Base-by-base conservation (phyloP, 805 yeast genomes). In the Nakazawaea anatomiae region DNA sequence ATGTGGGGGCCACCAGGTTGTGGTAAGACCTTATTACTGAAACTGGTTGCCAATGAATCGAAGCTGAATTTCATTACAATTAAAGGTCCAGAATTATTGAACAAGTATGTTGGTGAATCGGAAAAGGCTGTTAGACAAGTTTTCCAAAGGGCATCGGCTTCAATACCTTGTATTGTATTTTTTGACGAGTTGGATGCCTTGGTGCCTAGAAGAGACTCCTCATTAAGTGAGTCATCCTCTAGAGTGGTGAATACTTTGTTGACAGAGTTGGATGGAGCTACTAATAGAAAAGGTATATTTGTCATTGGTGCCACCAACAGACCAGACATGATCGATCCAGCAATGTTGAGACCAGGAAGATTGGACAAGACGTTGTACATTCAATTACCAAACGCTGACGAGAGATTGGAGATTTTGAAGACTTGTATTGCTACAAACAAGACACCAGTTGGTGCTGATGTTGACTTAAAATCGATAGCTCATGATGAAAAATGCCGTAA, bases 1-100 rank as follows among this genome's bases (percentile, higher is more conserved):
- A 78, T 94, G 75, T 94, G 99, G 99, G 99, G 99, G 0, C 99
- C 99, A 1, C 99, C 99, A 3, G 99, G 99, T 38, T 94, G 98
- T 71, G 99, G 99, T 76, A 94, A 94, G 64, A 94, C 99, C 0
- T 73, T 94, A 46, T 73, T 94, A 31, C 98, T 98, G 1, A 94
- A 94, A 62, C 99, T 99, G 2, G 98, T 94, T 3, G 99, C 99
- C 9, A 92, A 92, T 64, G 98, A 94, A 67, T 89, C 97, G 0
- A 78, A 95, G 48, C 98, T 98, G 10, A 94, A 94, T 64, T 94
- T 94, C 67, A 94, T 94, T 39, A 87, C 96, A 9, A 90, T 94
- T 34, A 86, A 95, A 55, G 99, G 99, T 1, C 99, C 99, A 0
- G 99, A 92, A 66, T 80, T 92, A 35, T 86, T 92, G 62, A 92